Conservation (phyloP, 2,329 filamentous ascomycete genomes). For the Coniochaeta sp. region DNA sequence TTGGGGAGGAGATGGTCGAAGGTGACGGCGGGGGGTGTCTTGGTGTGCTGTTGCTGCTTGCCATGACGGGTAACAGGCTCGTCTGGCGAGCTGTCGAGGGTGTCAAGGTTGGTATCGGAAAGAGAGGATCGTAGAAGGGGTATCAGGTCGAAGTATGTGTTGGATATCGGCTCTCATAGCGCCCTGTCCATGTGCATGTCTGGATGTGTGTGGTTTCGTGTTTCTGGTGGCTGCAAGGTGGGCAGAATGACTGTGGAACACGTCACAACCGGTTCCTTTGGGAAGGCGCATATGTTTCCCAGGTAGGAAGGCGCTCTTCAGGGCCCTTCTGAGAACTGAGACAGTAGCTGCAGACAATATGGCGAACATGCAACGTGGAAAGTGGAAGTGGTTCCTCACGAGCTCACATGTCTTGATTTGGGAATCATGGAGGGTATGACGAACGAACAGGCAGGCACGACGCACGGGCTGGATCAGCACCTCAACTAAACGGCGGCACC, state of each 20-base stretch:
- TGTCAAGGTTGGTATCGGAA: neutral
- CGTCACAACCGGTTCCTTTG: neutral
- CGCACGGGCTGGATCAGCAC: conserved; percentile 7
- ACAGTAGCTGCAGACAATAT: neutral
- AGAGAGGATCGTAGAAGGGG: neutral
- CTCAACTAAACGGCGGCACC: neutral
- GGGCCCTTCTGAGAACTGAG: neutral
- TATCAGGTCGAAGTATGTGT: neutral
- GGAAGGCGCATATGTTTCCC: neutral
- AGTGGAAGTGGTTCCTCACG: neutral
- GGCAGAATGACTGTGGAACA: neutral
- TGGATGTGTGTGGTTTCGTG: neutral
- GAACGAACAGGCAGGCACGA: conserved; percentile 9
- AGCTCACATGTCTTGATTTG: neutral
- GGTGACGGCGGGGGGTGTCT: conserved; percentile 27
- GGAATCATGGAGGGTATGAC: conserved; percentile 4
- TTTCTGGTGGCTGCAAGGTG: neutral
- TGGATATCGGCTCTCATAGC: neutral
- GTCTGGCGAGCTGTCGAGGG: neutral
- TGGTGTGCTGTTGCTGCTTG: conserved; percentile 18
- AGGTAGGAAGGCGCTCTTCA: neutral
- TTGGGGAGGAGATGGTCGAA: conserved; percentile 19
- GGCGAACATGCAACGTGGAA: neutral
- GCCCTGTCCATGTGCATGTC: neutral
- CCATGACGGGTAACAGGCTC: conserved; percentile 15